Conservation (phyloP, 2,329 filamentous ascomycete genomes). For the Thielaviopsis populi region DNA sequence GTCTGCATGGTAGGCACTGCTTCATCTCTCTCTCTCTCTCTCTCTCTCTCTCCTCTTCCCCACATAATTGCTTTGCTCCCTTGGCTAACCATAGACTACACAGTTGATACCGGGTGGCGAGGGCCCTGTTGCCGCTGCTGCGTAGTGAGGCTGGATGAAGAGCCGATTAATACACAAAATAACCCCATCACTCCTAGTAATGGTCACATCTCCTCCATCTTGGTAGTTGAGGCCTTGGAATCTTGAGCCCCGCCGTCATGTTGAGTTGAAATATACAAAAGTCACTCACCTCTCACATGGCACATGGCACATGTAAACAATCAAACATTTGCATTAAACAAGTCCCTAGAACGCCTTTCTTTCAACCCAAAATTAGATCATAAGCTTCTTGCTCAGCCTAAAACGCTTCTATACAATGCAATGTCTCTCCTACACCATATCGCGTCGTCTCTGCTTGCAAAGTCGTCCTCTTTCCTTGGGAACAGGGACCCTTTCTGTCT, state of each 20-base stretch:
- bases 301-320: neutral
- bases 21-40: neutral
- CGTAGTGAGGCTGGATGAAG: conserved; percentile 13
- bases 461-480: neutral
- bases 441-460: neutral
- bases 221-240: neutral
- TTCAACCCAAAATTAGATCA: neutral
- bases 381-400: neutral
- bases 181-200: neutral
- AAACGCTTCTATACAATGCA: neutral
- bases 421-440: neutral
- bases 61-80: no score
- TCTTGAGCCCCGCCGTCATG: neutral
- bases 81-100: conserved; percentile 14
- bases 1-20: conserved; percentile 76
- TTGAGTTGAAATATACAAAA: neutral
- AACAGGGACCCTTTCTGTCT: neutral
- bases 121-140: conserved; percentile 37
- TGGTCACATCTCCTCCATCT: neutral
- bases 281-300: neutral
- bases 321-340: neutral
- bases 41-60: no score
- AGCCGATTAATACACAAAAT: conserved; percentile 1
- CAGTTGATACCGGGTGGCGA: conserved; percentile 68
- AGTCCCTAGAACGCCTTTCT: conserved; percentile 6